Evolutionary conservation across 257 asterid species (phyloP), one percentile per base, ranked within the genome.

Genomic region (Solanum chiquidenum): DNA sequence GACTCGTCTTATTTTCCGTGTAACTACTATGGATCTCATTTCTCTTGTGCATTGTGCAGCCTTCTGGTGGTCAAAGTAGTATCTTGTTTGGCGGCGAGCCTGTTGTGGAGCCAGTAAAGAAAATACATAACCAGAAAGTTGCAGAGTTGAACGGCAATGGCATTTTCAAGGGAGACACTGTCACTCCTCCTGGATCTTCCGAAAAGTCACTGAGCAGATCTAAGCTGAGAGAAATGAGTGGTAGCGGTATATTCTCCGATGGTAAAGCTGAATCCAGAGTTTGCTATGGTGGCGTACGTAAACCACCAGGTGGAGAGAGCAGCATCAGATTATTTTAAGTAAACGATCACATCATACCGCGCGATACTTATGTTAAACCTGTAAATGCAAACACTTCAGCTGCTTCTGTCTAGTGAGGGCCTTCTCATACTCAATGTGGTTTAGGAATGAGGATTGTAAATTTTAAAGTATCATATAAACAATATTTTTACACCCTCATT

Each of bases 231-330:
- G 98, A 96, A 90, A 95, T 96, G 94, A 95, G 94, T 86, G 99
- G 99, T 86, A 94, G 83, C 44, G 90, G 93, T 72, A 96, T 95
- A 82, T 96, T 96, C 88, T 91, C 98, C 1, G 98, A 96, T 29
- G 98, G 94, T n/a, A 93, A 94, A 90, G 92, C 91, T 60, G 92
- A 94, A 87, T 91, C 96, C 31, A 90, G 98, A 86, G 98, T 94
- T 83, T 92, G 92, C 92, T 92, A 93, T 87, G 98, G 98, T 68
- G 98, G 98, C 13, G 97, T 95, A 76, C 97, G 98, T 69, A 87
- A 96, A 88, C 98, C 98, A 16, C 98, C 98, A 7, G 98, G 98
- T 40, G 98, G 98, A 5, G 98, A 94, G 90, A 96, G 99, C 93
- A 96, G 94, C 95, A 96, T 96, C 40, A 86, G 98, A 52, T 91